Percentiles rank a stretch among this genome's conserved stretches.
These are phyloP conservation scores for Salix arbutifolia DNA, from an alignment of 345 rosid genomes.

Conservation along the genomic window DNA sequence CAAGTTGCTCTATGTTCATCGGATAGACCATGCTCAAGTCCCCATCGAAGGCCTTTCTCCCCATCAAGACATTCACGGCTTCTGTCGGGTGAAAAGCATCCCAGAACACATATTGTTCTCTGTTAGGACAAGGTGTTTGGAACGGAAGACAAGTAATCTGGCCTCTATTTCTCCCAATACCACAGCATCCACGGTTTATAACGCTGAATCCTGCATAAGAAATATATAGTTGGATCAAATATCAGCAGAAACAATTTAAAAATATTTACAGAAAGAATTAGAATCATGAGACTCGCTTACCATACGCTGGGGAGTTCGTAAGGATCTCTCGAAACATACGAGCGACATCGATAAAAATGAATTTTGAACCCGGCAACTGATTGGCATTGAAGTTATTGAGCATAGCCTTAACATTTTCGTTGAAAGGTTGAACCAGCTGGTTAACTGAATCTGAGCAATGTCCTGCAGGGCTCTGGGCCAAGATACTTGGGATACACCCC, in stretches of 20 bases:
- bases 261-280: not conserved
- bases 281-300: conserved; percentile 30
- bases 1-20: conserved; percentile 72
- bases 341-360: conserved; percentile 58
- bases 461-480: conserved; percentile 65
- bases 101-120: conserved; percentile 81
- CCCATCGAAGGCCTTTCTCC: conserved; percentile 66
- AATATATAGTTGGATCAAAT: no score
- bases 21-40: conserved; percentile 57
- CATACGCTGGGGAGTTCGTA: conserved; percentile 45
- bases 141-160: conserved; percentile 91
- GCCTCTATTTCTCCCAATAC: conserved; percentile 83
- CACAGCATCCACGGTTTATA: conserved; percentile 76
- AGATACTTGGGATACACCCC: conserved; percentile 98
- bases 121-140: conserved; percentile 71
- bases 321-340: conserved; percentile 59
- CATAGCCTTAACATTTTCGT: conserved; percentile 74
- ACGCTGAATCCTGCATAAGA: conserved; percentile 59
- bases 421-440: conserved; percentile 68
- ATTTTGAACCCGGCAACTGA: conserved; percentile 52
- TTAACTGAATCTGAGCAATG: conserved; percentile 79
- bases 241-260: not conserved
- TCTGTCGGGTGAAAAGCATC: conserved; percentile 98
- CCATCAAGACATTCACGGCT: conserved; percentile 78
- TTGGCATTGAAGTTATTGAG: conserved; percentile 53